Evolutionary conservation across 2,329 filamentous ascomycete genomes (phyloP).

Genomic region (Ceratocystiopsis brevicomis): DNA sequence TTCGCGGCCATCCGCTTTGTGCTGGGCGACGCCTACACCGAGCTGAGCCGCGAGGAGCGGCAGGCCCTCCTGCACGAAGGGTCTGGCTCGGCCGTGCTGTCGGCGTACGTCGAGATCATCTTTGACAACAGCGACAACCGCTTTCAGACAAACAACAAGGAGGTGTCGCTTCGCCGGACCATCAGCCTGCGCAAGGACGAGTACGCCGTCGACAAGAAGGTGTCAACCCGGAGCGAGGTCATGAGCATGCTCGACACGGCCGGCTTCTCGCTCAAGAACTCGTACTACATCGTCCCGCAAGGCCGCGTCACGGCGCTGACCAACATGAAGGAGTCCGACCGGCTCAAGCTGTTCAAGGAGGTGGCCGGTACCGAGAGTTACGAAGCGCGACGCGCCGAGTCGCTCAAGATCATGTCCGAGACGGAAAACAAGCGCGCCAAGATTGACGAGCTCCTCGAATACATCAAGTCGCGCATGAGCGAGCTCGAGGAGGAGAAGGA

Average conservation of each 20-base stretch:
- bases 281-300: slow-evolving; percentile 97
- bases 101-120: slow-evolving; percentile 96
- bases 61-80: slow-evolving; percentile 95
- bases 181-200: slow-evolving; percentile 98
- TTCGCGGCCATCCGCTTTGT: slow-evolving; percentile 98
- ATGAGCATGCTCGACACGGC: slow-evolving; percentile 90
- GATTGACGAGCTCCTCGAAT: slow-evolving; percentile 80
- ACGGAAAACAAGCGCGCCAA: slow-evolving; percentile 88
- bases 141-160: slow-evolving; percentile 81
- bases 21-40: slow-evolving; percentile 89
- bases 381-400: slow-evolving; percentile 77
- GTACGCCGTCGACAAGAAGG: slow-evolving; percentile 93
- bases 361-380: slow-evolving; percentile 98
- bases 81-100: slow-evolving; percentile 93
- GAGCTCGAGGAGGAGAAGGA: slow-evolving; percentile 97
- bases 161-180: slow-evolving; percentile 77
- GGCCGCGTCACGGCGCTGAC: slow-evolving; percentile 89
- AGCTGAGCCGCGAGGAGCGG: slow-evolving; percentile 88
- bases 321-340: slow-evolving; percentile 94
- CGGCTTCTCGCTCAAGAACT: slow-evolving; percentile 90
- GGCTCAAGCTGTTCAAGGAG: slow-evolving; percentile 80
- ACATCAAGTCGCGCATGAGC: slow-evolving; percentile 73
- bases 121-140: slow-evolving; percentile 96
- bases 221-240: slow-evolving; percentile 72
- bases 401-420: slow-evolving; percentile 89